Base-by-base conservation (phyloP, 2,329 filamentous ascomycete genomes). In the Teratosphaeria viscida region DNA sequence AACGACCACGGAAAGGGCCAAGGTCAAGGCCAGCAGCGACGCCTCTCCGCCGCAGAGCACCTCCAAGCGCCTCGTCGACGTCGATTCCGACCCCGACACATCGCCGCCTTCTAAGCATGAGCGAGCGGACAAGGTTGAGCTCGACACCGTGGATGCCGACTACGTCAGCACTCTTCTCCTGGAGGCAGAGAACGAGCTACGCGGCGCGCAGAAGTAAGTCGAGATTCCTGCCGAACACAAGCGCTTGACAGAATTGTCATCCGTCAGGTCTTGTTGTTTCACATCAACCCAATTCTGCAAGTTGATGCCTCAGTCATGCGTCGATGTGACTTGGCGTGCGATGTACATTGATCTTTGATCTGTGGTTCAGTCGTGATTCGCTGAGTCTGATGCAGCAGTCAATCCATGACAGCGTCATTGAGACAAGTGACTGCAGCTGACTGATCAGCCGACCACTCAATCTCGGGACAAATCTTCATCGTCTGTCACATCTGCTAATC, bases 401-500 rank as follows among this genome's bases (percentile, higher is more conserved):
- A 39, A 12, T 39, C 12, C 11, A 3, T 39, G 35, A 39, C 35
- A 16, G 35, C 35, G 35, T 16, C 10, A 39, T 32, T 32, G 12
- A 39, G 2, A 39, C 35, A 39, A 39, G 14, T 39, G 11, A 11
- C 35, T 39, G 23, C 23, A 23, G 23, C 1, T 23, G 35, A 39
- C 14, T 1, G 35, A 39, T 11, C 10, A 11, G 35, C 14, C 35
- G 14, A 32, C 29, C 7, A 32, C 29, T 32, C 29, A 2, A 32
- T 1, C 7, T 7, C 5, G 7, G 29, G 5, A 1, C 4, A 3
- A 4, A 1, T 6, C 1, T 39, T 11, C 5, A 39, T 12, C 5
- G 35, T 39, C 35, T 6, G 12, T 39, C 11, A 39, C 5, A 39
- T 39, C 11, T 39, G 14, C 35, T 39, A 16, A 39, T 3, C 35